phyloP scores from a whole-genome alignment of 768 basidiomycete species.

The Leucosporidium scottii region DNA sequence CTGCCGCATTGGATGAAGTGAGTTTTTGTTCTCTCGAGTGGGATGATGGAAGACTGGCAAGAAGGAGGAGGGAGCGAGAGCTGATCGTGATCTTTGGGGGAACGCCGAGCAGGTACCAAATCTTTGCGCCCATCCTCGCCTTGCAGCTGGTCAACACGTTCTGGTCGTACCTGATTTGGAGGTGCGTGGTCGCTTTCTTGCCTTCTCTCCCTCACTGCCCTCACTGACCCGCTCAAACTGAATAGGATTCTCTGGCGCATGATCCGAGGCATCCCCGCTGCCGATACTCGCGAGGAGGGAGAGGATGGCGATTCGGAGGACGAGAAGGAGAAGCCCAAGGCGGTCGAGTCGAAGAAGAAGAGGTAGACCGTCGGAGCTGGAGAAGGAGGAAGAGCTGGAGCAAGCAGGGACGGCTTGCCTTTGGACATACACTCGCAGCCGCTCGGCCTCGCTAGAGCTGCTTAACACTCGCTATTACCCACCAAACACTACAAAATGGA shows the following conservation, averaged over 20 bases:
- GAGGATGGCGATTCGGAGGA: conserved; percentile 46
- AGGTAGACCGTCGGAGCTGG: neutral
- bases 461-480: too few species aligned
- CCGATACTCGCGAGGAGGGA: conserved; percentile 68
- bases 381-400: too few species aligned
- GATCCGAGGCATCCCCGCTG: conserved; percentile 28
- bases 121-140: conserved; percentile 64
- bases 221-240: neutral
- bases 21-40: neutral
- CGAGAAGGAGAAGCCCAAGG: conserved; percentile 33
- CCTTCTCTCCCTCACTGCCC: conserved; percentile 50
- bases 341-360: conserved; percentile 23
- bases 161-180: conserved; percentile 79
- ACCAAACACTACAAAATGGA: too few species aligned
- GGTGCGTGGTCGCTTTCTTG: conserved; percentile 37
- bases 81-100: too few species aligned
- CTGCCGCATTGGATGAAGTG: conserved; percentile 49
- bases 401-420: too few species aligned
- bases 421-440: too few species aligned
- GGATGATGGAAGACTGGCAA: neutral
- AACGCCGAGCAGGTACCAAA: conserved; percentile 59
- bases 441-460: too few species aligned
- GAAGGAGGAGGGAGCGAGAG: neutral
- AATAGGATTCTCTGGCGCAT: conserved; percentile 24
- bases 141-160: conserved; percentile 82